phyloP scores from a whole-genome alignment of 176 grass and related monocot genomes.

The Oropetium thomaeum region DNA sequence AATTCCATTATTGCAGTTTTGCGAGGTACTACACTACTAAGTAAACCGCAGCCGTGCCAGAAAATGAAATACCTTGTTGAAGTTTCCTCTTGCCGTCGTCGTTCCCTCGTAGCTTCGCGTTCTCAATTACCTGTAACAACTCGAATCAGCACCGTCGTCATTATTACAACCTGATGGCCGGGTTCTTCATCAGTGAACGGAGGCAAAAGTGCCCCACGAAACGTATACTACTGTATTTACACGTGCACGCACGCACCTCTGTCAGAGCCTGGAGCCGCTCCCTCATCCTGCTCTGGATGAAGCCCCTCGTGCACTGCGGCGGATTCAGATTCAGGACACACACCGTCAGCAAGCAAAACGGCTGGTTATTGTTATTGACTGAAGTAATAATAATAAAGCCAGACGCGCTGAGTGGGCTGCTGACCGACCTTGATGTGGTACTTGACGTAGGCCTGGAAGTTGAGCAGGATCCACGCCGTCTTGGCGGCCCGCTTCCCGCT shows the following conservation, averaged over 20 bases:
- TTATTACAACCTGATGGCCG: background rate
- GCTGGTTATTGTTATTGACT: no score
- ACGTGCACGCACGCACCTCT: slow-evolving; percentile 34
- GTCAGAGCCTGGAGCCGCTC: slow-evolving; percentile 51
- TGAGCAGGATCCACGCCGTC: slow-evolving; percentile 77
- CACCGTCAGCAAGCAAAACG: no score
- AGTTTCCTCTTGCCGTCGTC: slow-evolving; percentile 17
- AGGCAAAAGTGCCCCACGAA: background rate
- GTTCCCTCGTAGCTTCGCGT: slow-evolving; percentile 50
- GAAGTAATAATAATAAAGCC: no score
- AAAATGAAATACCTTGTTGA: slow-evolving; percentile 39
- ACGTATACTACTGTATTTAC: background rate
- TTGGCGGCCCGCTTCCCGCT: slow-evolving; percentile 52
- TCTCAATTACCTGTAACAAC: slow-evolving; percentile 47
- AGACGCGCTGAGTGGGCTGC: background rate
- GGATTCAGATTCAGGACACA: background rate
- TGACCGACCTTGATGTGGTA: slow-evolving; percentile 81
- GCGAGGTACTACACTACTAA: background rate
- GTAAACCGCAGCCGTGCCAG: no score
- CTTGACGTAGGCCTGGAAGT: slow-evolving; percentile 73
- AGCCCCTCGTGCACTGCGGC: slow-evolving; percentile 63
- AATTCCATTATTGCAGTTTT: background rate
- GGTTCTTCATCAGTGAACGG: background rate
- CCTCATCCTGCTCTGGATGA: slow-evolving; percentile 79
- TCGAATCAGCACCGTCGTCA: background rate